Evolutionary conservation across 140 eudicot genomes (phyloP).

Genomic region (Oenanthe javanica): DNA sequence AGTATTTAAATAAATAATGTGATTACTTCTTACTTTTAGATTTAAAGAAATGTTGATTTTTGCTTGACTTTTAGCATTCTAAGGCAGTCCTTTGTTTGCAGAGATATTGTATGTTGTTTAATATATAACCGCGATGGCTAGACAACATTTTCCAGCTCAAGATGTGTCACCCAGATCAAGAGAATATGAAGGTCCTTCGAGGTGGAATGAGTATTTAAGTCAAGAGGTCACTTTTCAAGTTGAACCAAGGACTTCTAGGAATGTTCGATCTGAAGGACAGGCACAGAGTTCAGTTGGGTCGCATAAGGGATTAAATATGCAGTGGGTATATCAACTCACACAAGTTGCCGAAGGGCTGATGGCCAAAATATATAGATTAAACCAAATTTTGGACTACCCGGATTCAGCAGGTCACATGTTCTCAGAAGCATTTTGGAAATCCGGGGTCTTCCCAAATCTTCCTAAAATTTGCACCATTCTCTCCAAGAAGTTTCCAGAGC

Average conservation of each 20-base stretch:
- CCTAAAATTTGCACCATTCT: conserved; percentile 79
- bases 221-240: conserved; percentile 52
- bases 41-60: neutral
- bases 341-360: conserved; percentile 92
- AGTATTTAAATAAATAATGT: too few relatives aligned
- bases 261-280: conserved; percentile 51
- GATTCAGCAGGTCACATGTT: conserved; percentile 61
- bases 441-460: conserved; percentile 78
- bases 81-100: neutral
- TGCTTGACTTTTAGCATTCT: neutral
- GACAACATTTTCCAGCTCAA: conserved; percentile 51
- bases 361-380: conserved; percentile 90
- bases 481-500: conserved; percentile 90
- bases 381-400: conserved; percentile 88
- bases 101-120: conserved; percentile 12
- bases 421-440: conserved; percentile 96
- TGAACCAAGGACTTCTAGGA: conserved; percentile 41
- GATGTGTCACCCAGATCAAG: conserved; percentile 64
- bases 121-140: conserved; percentile 34
- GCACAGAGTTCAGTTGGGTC: conserved; percentile 60
- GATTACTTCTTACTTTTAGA: too few relatives aligned
- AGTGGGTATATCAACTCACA: conserved; percentile 83
- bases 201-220: conserved; percentile 80
- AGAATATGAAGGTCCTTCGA: conserved; percentile 76
- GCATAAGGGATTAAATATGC: conserved; percentile 81